phyloP scores from a whole-genome alignment of 371 early-diverging fungal species.

The Saksenaea oblongispora region DNA sequence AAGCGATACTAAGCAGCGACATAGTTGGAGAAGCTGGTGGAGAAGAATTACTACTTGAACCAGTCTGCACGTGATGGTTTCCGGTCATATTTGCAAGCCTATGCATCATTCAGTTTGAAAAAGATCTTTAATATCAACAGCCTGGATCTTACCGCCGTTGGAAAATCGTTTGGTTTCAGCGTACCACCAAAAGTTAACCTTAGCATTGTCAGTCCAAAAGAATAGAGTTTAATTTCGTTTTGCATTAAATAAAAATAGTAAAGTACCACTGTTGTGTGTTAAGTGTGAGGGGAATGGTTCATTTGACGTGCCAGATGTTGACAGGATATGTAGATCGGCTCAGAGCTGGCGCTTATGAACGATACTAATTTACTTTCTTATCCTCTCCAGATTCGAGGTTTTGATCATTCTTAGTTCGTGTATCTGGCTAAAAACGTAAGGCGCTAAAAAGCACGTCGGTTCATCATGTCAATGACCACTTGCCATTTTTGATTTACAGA shows the following conservation, averaged over 20 bases:
- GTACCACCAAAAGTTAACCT: conserved; percentile 97
- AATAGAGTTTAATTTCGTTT: conserved; percentile 1
- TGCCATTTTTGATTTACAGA: too few species aligned
- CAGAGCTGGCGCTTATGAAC: too few species aligned
- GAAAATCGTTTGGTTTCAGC: conserved; percentile 94
- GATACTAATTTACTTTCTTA: too few species aligned
- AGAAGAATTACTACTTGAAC: conserved; percentile 98
- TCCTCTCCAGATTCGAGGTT: too few species aligned
- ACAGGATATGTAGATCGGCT: too few species aligned
- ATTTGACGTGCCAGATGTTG: too few species aligned
- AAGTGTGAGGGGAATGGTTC: background rate
- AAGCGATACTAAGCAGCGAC: background rate
- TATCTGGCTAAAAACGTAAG: too few species aligned
- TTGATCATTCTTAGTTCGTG: too few species aligned
- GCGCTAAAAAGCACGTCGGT: too few species aligned
- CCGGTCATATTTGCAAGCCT: conserved; percentile 96
- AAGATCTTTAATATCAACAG: conserved; percentile 92
- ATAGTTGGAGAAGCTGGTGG: conserved; percentile 93
- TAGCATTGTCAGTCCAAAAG: conserved; percentile 39
- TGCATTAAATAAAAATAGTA: conserved; percentile 3
- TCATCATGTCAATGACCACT: too few species aligned
- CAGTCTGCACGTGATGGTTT: conserved; percentile 98
- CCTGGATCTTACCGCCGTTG: conserved; percentile 92
- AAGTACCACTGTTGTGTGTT: background rate
- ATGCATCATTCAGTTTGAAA: conserved; percentile 95